Percentiles rank a stretch among this genome's conserved stretches.
Conservation (phyloP, 2,329 filamentous ascomycete species). For the Beauveria scarabaeidicola region DNA sequence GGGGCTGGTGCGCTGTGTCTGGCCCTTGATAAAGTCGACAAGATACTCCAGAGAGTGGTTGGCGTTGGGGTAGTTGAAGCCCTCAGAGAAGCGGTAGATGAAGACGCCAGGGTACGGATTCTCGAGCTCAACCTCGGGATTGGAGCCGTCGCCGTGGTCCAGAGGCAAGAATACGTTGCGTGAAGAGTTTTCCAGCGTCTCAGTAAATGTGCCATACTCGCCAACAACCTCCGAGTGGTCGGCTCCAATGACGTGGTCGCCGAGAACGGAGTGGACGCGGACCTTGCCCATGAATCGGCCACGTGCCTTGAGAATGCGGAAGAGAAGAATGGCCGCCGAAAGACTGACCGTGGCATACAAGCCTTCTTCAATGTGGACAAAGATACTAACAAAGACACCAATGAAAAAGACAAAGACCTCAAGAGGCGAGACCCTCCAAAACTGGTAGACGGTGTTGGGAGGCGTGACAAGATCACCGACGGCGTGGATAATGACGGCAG, state of each 20-base stretch:
- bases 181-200: conserved; percentile 23
- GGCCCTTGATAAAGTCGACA: conserved; percentile 51
- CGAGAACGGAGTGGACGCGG: conserved; percentile 73
- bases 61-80: conserved; percentile 49
- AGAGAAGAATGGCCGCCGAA: conserved; percentile 64
- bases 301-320: conserved; percentile 67
- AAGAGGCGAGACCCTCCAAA: conserved; percentile 76
- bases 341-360: conserved; percentile 72
- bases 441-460: conserved; percentile 75
- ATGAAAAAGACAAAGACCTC: conserved; percentile 81
- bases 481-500: conserved; percentile 84
- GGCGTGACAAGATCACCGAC: conserved; percentile 80
- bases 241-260: conserved; percentile 58
- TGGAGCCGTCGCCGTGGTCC: conserved; percentile 41
- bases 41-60: conserved; percentile 42
- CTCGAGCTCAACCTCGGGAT: conserved; percentile 36
- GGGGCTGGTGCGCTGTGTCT: conserved; percentile 69
- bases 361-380: conserved; percentile 73
- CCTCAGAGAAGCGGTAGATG: conserved; percentile 46
- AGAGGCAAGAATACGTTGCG: conserved; percentile 39
- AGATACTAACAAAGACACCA: conserved; percentile 75
- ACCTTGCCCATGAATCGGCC: conserved; percentile 74
- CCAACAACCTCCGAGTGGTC: conserved; percentile 35
- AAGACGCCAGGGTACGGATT: conserved; percentile 45
- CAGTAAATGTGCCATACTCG: conserved; percentile 45